Evolutionary conservation across 2,329 filamentous ascomycete species (phyloP), one percentile per base, ranked within the genome.

Genomic region (Aspergillus cejpii): DNA sequence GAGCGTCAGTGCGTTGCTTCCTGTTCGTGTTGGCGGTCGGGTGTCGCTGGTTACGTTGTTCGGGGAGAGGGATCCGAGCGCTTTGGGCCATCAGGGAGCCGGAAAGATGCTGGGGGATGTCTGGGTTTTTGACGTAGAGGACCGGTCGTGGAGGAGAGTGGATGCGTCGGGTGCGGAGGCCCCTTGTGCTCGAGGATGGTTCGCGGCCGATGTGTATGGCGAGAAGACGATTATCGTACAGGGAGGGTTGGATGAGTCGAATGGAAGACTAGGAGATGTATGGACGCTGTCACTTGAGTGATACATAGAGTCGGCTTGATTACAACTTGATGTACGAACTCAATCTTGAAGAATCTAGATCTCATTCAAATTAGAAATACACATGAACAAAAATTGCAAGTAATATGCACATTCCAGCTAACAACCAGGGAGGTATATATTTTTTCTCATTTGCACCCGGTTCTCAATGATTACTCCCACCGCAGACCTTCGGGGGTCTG

Each of bases 41-140:
- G 34, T 59, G 3, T 66, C 57, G 34, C 56, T 79, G 10, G 55
- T 79, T 2, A 79, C 74, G 0, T 31, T 77, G 41, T 78, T 79
- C 51, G 75, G 76, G 3, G 76, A 79, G 54, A 66, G 64, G 2
- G 74, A 78, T 56, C 76, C 76, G 0, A 77, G 72, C 45, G 66
- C 65, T 1, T 55, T 77, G 6, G 76, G 76, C 0, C 76, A 79
- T 55, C 69, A 70, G 37, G 76, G 75, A 1, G 76, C 76, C 0
- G 76, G 76, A 0, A 79, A 77, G 59, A 79, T 79, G 75, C 48
- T 78, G 36, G 54, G 56, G 2, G 74, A 79, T 56, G 66, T 71
- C 1, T 79, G 76, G 76, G 60, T 66, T 0, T 78, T 68, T 50
- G 64, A 70, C 39, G 45, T 73, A 12, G 49, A 54, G 15, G 47